These are phyloP conservation scores for Drechslerella coelobrocha DNA, from an alignment of 2,329 filamentous ascomycete genomes.

Conservation along the genomic window DNA sequence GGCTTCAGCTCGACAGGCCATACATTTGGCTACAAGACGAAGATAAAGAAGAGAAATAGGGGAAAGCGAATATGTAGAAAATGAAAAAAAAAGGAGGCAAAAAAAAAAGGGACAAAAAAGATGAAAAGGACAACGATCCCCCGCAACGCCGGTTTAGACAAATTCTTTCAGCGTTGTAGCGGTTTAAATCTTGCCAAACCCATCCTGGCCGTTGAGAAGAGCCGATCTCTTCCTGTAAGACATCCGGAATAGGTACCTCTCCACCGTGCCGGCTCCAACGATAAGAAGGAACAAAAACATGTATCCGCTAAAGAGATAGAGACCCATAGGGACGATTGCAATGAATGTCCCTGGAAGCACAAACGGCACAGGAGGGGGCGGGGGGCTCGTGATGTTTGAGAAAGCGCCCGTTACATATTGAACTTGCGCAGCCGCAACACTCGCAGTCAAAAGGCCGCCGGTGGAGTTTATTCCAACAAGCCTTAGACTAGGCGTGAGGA, in stretches of 20 bases:
- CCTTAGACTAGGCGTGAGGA: constrained; percentile 71
- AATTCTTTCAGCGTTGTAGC: too few species aligned
- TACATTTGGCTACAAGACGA: constrained; percentile 30
- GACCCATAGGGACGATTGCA: constrained; percentile 72
- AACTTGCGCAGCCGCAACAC: constrained; percentile 73
- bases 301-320: constrained; percentile 72
- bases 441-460: constrained; percentile 67
- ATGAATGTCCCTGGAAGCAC: constrained; percentile 73
- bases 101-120: too few species aligned
- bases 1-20: too few species aligned
- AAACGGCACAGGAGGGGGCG: constrained; percentile 65
- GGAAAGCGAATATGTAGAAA: constrained; percentile 11
- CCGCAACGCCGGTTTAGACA: too few species aligned
- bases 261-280: constrained; percentile 70
- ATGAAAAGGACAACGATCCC: constrained; percentile 14
- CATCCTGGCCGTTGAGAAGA: constrained; percentile 23
- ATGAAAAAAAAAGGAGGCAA: constrained; percentile 14
- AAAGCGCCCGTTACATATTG: constrained; percentile 76
- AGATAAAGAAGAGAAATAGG: constrained; percentile 28
- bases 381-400: constrained; percentile 62
- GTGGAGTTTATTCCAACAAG: constrained; percentile 66
- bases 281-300: constrained; percentile 65
- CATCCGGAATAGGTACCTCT: constrained; percentile 71
- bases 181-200: constrained; percentile 37
- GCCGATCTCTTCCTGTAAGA: constrained; percentile 66